These are phyloP conservation scores for Tremella fuciformis DNA, from an alignment of 768 basidiomycete genomes.

Conservation along the genomic window DNA sequence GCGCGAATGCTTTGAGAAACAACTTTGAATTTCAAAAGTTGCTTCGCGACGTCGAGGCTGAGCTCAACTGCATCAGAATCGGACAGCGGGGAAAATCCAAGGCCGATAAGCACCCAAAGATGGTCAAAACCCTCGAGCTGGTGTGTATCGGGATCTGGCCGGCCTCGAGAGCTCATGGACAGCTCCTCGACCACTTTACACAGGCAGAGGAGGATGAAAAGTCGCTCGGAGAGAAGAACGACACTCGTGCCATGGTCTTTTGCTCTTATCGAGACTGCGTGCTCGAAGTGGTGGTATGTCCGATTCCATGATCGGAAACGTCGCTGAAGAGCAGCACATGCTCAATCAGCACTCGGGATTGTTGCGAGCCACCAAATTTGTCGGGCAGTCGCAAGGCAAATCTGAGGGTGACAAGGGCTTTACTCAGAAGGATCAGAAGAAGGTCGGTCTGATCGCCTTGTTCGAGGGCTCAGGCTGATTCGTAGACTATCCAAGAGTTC, in stretches of 20 bases:
- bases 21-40: constrained; percentile 63
- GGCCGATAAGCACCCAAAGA: constrained; percentile 73
- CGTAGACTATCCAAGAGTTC: constrained; percentile 79
- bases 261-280: constrained; percentile 85
- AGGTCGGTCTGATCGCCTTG: constrained; percentile 57
- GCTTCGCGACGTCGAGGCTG: constrained; percentile 65
- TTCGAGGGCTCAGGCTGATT: constrained; percentile 2
- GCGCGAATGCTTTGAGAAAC: constrained; percentile 37
- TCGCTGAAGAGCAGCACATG: constrained; percentile 54
- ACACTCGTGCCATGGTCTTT: constrained; percentile 88
- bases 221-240: constrained; percentile 35
- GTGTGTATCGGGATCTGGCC: constrained; percentile 46
- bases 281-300: constrained; percentile 71
- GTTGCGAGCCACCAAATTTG: constrained; percentile 77
- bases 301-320: neutral
- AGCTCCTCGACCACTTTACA: constrained; percentile 70
- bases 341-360: constrained; percentile 73
- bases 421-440: constrained; percentile 84
- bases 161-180: constrained; percentile 1
- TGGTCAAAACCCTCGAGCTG: constrained; percentile 74
- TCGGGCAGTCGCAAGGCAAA: constrained; percentile 71
- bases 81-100: constrained; percentile 52
- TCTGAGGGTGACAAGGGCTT: constrained; percentile 83
- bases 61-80: constrained; percentile 53
- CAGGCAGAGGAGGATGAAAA: constrained; percentile 51